Evolutionary conservation across 306 rosid genomes (phyloP).

Genomic region (Alnus rubra): DNA sequence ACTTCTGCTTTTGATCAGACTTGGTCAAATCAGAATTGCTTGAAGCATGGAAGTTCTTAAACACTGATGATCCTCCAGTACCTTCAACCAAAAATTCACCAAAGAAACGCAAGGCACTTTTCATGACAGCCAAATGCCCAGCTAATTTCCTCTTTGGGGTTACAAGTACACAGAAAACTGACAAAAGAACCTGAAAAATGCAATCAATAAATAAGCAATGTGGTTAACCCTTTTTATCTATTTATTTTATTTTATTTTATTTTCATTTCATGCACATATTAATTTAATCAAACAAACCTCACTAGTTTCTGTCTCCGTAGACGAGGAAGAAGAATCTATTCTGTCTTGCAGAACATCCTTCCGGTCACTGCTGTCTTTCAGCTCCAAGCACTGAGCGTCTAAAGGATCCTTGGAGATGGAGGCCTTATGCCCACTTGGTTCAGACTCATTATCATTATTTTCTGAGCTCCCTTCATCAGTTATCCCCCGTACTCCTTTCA

Average conservation of each 20-base stretch:
- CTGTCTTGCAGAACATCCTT: slow-evolving; percentile 65
- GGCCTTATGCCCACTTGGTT: slow-evolving; percentile 53
- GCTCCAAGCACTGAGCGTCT: slow-evolving; percentile 56
- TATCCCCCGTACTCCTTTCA: slow-evolving; percentile 81
- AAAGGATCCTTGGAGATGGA: slow-evolving; percentile 48
- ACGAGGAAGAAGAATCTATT: slow-evolving; percentile 55
- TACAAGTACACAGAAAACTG: slow-evolving; percentile 83
- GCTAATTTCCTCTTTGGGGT: slow-evolving; percentile 89
- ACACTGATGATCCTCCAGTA: slow-evolving; percentile 88
- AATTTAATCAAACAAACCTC: slow-evolving; percentile 58
- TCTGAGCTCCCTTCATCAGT: slow-evolving; percentile 84
- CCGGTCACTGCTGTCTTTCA: slow-evolving; percentile 60
- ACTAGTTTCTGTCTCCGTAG: slow-evolving; percentile 68
- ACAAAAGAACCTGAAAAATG: slow-evolving; percentile 75
- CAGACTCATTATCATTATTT: slow-evolving; percentile 52
- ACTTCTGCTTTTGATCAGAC: slow-evolving; percentile 64
- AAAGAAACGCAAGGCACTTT: slow-evolving; percentile 84
- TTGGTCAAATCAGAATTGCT: slow-evolving; percentile 60
- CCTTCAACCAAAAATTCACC: slow-evolving; percentile 93
- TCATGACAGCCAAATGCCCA: slow-evolving; percentile 91
- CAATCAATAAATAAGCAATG: slow-evolving; percentile 30
- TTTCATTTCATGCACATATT: slow-evolving; percentile 23
- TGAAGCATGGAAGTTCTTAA: slow-evolving; percentile 65
- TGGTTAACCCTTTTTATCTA: slow-evolving; percentile 11
- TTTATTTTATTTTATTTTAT: not conserved